Evolutionary conservation across 129 eudicot species (phyloP), one percentile per base, ranked within the genome.

Genomic region (Calendula officinalis): DNA sequence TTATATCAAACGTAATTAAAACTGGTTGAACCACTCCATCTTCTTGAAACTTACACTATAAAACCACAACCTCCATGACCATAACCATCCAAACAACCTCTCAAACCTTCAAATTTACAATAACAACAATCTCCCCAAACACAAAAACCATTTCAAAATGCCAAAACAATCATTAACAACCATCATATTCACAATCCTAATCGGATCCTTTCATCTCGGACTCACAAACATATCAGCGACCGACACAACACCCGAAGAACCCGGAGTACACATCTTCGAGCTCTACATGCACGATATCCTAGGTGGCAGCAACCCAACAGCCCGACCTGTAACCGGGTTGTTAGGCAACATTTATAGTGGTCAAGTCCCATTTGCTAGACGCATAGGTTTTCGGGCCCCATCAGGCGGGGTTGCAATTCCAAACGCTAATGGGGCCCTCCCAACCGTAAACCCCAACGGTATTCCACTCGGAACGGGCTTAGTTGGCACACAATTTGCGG

Each of bases 311-410:
- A 85, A 79, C 65, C 96, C 98, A 0, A 88, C 98, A 3, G 98
- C 98, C 5, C 71, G 98, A 22, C 96, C 96, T 0, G 80, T 92
- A 37, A 88, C 98, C 0, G 98, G 96, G 13, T 67, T 92, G 6
- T 47, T 92, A 13, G 96, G 96, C 0, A 92, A 81, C 82, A 88
- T 88, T 34, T 92, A 88, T 32, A 88, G 91, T 58, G 98, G 98
- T 34, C 98, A 92, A 77, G 89, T 90, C 46, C 97, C 97, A 38
- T 90, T 90, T 36, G 97, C 97, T 56, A 79, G 89, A 70, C 95
- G 95, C 2, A 87, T 90, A 34, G 97, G 97, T 7, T 90, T 90
- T 69, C 77, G 74, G 12, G 80, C 86, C 27, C 98, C 95, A 0
- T 46, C 74, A 1, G 79, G 70, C 3, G 97, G 91, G 27, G 89